Evolutionary conservation across 306 rosid species (phyloP).

Genomic region (Cicer chorassanicum): DNA sequence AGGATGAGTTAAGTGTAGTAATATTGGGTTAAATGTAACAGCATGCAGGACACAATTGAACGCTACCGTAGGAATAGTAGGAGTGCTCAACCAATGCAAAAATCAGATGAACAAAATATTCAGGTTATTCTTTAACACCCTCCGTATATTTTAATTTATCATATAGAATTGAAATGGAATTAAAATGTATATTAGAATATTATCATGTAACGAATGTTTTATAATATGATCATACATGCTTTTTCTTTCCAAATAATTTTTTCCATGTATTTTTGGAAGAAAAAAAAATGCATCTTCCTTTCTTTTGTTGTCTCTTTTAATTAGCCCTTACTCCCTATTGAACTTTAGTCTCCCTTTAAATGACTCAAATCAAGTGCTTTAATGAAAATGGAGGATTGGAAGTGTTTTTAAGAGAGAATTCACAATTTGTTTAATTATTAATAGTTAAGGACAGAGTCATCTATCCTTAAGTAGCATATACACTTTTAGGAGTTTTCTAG

Average conservation of each 20-base stretch:
- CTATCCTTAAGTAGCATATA: no score
- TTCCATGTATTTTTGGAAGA: neutral
- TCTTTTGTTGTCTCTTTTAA: neutral
- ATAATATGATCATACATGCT: neutral
- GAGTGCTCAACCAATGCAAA: slow-evolving; percentile 49
- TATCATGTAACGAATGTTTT: neutral
- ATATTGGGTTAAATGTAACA: slow-evolving; percentile 43
- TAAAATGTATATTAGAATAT: neutral
- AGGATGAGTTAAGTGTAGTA: neutral
- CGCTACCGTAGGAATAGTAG: slow-evolving; percentile 66
- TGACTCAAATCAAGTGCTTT: neutral
- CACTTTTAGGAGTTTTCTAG: no score
- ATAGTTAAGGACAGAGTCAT: no score
- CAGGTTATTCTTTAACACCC: slow-evolving; percentile 56
- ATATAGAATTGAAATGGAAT: neutral
- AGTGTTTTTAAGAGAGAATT: no score
- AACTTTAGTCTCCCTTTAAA: neutral
- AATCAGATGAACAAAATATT: slow-evolving; percentile 55
- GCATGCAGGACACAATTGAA: slow-evolving; percentile 77
- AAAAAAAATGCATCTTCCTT: neutral
- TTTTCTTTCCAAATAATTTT: neutral
- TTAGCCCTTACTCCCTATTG: neutral
- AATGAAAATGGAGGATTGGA: no score
- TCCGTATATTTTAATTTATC: neutral
- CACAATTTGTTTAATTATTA: no score